Base-by-base conservation (phyloP, 2,329 filamentous ascomycete species). In the Venturia nashicola region DNA sequence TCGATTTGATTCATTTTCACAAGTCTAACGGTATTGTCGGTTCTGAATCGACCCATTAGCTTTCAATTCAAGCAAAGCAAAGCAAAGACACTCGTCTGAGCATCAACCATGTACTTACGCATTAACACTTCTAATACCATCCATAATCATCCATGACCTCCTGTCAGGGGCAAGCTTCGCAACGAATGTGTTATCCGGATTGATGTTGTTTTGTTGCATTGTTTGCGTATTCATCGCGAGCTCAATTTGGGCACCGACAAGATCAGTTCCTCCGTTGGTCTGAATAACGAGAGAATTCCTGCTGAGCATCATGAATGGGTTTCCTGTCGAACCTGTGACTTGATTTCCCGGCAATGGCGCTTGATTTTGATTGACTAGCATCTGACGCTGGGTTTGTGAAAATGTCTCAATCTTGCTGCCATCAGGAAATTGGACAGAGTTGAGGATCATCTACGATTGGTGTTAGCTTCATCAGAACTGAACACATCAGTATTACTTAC, bases 301-400 rank as follows among this genome's bases (percentile, higher is more conserved):
- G 44, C 68, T 69, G 27, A 75, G 66, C 43, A 71, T 70, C 51
- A 75, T 71, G 55, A 75, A 75, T 0, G 73, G 72, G 67, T 73
- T 72, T 18, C 73, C 73, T 20, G 72, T 73, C 1, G 72, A 69
- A 5, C 73, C 73, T 23, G 72, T 73, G 54, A 75, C 72, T 63
- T 74, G 72, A 66, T 73, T 74, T 14, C 71, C 68, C 8, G 71
- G 69, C 23, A 75, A 69, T 5, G 73, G 67, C 11, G 71, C 70
- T 39, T 68, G 69, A 66, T 75, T 71, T 67, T 75, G 73, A 73
- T 75, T 75, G 71, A 75, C 73, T 34, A 75, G 73, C 71, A 75
- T 66, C 63, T 75, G 73, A 43, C 72, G 72, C 64, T 75, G 73
- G 59, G 69, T 74, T 61, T 75, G 73, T 3, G 72, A 74, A 63